phyloP scores from a whole-genome alignment of 495 filamentous ascomycete genomes.

The Penicillium subrubescens region DNA sequence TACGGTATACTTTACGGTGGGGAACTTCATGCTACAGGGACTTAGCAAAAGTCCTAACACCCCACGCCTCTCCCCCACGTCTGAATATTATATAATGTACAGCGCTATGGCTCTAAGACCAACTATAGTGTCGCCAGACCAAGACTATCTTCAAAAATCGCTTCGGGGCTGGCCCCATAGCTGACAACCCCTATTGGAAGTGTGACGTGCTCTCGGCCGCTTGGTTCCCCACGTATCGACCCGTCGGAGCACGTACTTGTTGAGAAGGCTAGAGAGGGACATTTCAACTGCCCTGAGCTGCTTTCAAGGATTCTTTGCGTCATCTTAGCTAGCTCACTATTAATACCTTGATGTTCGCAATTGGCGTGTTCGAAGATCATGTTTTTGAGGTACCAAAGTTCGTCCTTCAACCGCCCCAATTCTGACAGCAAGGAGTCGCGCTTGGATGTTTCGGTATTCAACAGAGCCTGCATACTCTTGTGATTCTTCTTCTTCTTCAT shows the following conservation, averaged over 20 bases:
- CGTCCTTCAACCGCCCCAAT: slow-evolving; percentile 19
- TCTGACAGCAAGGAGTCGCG: slow-evolving; percentile 21
- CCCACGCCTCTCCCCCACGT: too few relatives aligned
- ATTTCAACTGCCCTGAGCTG: background rate
- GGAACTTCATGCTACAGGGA: too few relatives aligned
- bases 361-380: slow-evolving; percentile 25
- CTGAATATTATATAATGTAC: too few relatives aligned
- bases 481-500: too few relatives aligned
- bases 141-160: slow-evolving; percentile 21
- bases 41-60: too few relatives aligned
- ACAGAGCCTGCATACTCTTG: too few relatives aligned
- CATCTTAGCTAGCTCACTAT: slow-evolving; percentile 21
- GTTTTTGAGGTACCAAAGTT: slow-evolving; percentile 29
- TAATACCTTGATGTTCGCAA: slow-evolving; percentile 26
- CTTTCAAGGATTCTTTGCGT: slow-evolving; percentile 8
- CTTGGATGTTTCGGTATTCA: too few relatives aligned
- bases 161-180: slow-evolving; percentile 7
- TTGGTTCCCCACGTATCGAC: slow-evolving; percentile 5
- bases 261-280: slow-evolving; percentile 14
- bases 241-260: slow-evolving; percentile 16
- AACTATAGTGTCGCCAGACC: slow-evolving; percentile 1
- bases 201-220: background rate
- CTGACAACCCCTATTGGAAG: background rate
- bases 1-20: too few relatives aligned
- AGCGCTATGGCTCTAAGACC: background rate